Evolutionary conservation across 352 stramenopile genomes (phyloP).

Genomic region (Phytophthora pini): DNA sequence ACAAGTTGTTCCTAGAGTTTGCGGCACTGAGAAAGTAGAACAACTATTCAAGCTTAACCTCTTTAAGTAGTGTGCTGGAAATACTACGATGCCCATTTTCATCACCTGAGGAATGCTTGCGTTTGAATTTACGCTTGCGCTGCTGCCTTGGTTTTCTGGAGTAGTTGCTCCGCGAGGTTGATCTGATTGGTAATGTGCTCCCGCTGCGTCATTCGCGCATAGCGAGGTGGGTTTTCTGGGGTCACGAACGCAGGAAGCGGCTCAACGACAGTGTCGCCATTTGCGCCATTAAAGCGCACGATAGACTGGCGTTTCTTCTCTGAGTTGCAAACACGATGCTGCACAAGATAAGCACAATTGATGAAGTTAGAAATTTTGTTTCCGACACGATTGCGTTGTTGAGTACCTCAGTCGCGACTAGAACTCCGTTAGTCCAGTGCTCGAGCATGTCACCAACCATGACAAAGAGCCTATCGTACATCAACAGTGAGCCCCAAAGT

Average conservation of each 20-base stretch:
- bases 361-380: constrained; percentile 4
- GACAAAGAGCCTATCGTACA: constrained; percentile 57
- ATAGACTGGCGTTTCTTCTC: constrained; percentile 83
- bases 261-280: constrained; percentile 74
- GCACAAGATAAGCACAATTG: constrained; percentile 4
- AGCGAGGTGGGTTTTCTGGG: constrained; percentile 56
- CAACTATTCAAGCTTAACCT: no score
- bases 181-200: constrained; percentile 65
- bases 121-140: constrained; percentile 34
- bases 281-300: constrained; percentile 82
- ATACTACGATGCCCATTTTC: constrained; percentile 6
- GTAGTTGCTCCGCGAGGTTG: constrained; percentile 56
- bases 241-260: constrained; percentile 70
- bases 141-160: constrained; percentile 65
- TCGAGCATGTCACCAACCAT: constrained; percentile 86
- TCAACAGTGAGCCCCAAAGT: neutral
- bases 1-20: constrained; percentile 79
- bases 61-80: constrained; percentile 10
- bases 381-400: neutral
- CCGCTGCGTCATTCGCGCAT: constrained; percentile 69
- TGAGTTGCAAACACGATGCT: constrained; percentile 84
- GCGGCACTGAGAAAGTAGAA: constrained; percentile 68
- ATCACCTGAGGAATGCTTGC: neutral
- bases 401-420: constrained; percentile 74
- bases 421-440: constrained; percentile 80